Evolutionary conservation across 768 basidiomycete species (phyloP).

Genomic region (Megacollybia marginata): DNA sequence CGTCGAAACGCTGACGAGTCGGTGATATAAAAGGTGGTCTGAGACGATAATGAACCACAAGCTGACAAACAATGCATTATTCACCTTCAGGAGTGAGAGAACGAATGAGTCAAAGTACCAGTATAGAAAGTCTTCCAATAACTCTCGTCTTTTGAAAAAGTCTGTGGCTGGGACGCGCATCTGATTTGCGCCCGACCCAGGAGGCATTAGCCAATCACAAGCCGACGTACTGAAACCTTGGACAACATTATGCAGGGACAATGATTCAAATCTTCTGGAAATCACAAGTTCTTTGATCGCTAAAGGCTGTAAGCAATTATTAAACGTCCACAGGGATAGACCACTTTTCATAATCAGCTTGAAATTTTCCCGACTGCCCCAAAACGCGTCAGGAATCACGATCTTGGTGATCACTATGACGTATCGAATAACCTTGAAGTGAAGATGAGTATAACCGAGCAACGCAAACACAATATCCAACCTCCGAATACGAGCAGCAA

Average conservation of each 20-base stretch:
- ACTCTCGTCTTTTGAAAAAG: slow-evolving; percentile 64
- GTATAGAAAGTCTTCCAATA: slow-evolving; percentile 83
- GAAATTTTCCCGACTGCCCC: slow-evolving; percentile 70
- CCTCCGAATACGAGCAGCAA: slow-evolving; percentile 58
- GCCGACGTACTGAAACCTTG: slow-evolving; percentile 70
- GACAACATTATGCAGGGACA: slow-evolving; percentile 67
- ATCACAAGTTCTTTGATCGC: slow-evolving; percentile 71
- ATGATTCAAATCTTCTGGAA: slow-evolving; percentile 73
- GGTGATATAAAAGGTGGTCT: slow-evolving; percentile 94
- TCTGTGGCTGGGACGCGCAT: slow-evolving; percentile 57
- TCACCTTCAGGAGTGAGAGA: slow-evolving; percentile 68
- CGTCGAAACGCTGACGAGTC: slow-evolving; percentile 84
- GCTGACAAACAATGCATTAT: slow-evolving; percentile 9
- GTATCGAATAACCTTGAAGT: slow-evolving; percentile 61
- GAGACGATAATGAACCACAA: not conserved
- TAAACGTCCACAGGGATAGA: not conserved
- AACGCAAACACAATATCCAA: slow-evolving; percentile 14
- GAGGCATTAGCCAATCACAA: slow-evolving; percentile 72
- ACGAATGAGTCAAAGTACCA: slow-evolving; percentile 93
- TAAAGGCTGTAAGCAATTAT: slow-evolving; percentile 19
- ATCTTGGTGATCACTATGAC: slow-evolving; percentile 52
- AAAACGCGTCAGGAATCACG: slow-evolving; percentile 69
- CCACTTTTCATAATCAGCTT: slow-evolving; percentile 52
- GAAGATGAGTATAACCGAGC: not conserved
- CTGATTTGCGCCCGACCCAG: slow-evolving; percentile 29